Base-by-base conservation (phyloP, 2,329 filamentous ascomycete genomes). In the Fusarium bulbicola region DNA sequence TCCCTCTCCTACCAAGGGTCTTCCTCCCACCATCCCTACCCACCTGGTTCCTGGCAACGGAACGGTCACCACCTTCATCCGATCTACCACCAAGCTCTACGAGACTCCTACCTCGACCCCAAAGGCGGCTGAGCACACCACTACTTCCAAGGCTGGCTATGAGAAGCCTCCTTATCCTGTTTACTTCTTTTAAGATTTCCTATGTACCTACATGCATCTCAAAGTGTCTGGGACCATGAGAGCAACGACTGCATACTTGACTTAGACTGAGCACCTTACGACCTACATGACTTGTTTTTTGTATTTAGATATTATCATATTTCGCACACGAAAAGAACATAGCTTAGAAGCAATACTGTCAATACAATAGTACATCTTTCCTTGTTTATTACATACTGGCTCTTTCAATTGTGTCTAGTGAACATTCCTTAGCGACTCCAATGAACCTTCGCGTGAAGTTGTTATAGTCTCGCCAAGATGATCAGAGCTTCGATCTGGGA, bases 331-430 rank as follows among this genome's bases (percentile, higher is more conserved):
- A 69, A 52, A 46, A 58, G 59, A 39, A 53, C 21, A 52, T 65
- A 69, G 65, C 42, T 65, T 69, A 69, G 65, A 69, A 69, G 26
- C 52, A 54, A 57, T 65, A 30, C 30, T 50, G 65, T 65, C 59
- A 58, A 69, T 65, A 69, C 65, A 56, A 59, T 50, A 69, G 37
- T 37, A 59, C n/a, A 58, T 46, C 39, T 69, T 65, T 69, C 52
- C 15, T 69, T 63, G 10, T 56, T 59, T 21, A 20, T 66, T 13
- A 37, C 3, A 30, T 4, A 43, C 21, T 47, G 28, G 18, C 11
- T 20, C 10, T 10, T 24, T 0, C 16, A 34, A 2, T 14, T 14
- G 30, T 2, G 7, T 11, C n/a, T 4, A 36, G 47, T 54, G 46
- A 24, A 3, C 6, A 3, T 7, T 16, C 5, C 8, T 28, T 14